These are phyloP conservation scores for Moesziomyces parantarcticus DNA, from an alignment of 1,284 basidiomycete genomes.

Conservation along the genomic window DNA sequence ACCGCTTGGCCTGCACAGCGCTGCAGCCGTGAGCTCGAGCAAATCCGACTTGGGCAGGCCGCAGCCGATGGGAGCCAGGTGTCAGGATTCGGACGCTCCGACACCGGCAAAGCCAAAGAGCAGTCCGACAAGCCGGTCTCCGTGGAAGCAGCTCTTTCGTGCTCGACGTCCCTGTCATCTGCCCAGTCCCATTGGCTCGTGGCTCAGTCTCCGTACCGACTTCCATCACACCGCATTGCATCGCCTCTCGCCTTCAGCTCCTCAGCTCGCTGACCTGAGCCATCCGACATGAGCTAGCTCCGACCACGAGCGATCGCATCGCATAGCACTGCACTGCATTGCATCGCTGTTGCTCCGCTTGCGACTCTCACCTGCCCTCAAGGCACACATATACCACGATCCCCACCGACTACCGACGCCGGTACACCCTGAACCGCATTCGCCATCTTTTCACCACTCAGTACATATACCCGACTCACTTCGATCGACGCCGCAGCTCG, in stretches of 20 bases:
- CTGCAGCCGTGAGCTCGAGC: not conserved
- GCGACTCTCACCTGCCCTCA: too few species aligned
- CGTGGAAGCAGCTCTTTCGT: not conserved
- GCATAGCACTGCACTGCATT: not conserved
- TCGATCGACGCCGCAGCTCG: too few species aligned
- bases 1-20: not conserved
- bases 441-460: too few species aligned
- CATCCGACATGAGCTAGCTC: not conserved
- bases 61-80: not conserved
- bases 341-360: too few species aligned
- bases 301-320: not conserved
- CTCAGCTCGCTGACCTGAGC: not conserved
- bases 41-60: not conserved
- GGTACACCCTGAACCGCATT: too few species aligned
- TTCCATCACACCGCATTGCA: not conserved
- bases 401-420: too few species aligned
- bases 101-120: not conserved
- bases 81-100: too few species aligned
- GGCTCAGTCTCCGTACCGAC: not conserved
- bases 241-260: not conserved
- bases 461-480: too few species aligned
- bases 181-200: not conserved
- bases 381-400: too few species aligned
- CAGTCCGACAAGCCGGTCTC: not conserved
- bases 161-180: not conserved